Evolutionary conservation across 805 yeast species (phyloP).

Genomic region (Candida michaelii): DNA sequence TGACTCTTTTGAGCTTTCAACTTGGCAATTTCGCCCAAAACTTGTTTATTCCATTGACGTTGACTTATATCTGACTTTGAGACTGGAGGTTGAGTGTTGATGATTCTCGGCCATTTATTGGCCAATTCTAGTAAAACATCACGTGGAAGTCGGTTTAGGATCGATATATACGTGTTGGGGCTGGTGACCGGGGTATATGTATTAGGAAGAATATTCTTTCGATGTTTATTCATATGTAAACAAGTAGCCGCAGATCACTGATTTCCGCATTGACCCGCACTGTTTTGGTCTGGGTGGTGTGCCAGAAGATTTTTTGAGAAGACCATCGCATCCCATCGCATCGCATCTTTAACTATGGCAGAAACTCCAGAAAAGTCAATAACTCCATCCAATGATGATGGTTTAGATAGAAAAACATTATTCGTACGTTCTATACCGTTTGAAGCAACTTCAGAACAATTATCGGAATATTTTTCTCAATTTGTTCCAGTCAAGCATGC

Average conservation of each 20-base stretch:
- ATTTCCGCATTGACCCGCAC: too few relatives aligned
- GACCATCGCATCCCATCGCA: constrained; percentile 14
- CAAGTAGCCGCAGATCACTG: too few relatives aligned
- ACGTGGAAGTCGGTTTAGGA: constrained; percentile 32
- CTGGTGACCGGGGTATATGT: constrained; percentile 36
- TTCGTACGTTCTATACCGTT: constrained; percentile 86
- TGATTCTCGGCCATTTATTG: constrained; percentile 35
- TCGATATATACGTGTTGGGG: constrained; percentile 2
- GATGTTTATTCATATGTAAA: not conserved
- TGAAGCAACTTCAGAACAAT: constrained; percentile 76
- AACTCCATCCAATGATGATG: constrained; percentile 21
- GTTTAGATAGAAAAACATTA: constrained; percentile 60
- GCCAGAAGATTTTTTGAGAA: constrained; percentile 3
- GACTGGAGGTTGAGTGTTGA: constrained; percentile 27
- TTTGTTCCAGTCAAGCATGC: constrained; percentile 96
- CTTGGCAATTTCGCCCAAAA: constrained; percentile 16
- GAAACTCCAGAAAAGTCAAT: not conserved
- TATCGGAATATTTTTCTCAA: constrained; percentile 83
- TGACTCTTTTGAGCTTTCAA: constrained; percentile 10
- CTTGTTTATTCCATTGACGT: constrained; percentile 21
- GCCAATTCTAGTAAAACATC: constrained; percentile 31
- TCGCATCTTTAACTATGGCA: not conserved
- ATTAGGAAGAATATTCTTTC: constrained; percentile 34
- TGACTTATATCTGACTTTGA: constrained; percentile 17
- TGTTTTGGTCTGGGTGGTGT: too few relatives aligned